These are phyloP conservation scores for Dendrobium chrysotoxum DNA, from an alignment of 106 monocot species.

Conservation along the genomic window DNA sequence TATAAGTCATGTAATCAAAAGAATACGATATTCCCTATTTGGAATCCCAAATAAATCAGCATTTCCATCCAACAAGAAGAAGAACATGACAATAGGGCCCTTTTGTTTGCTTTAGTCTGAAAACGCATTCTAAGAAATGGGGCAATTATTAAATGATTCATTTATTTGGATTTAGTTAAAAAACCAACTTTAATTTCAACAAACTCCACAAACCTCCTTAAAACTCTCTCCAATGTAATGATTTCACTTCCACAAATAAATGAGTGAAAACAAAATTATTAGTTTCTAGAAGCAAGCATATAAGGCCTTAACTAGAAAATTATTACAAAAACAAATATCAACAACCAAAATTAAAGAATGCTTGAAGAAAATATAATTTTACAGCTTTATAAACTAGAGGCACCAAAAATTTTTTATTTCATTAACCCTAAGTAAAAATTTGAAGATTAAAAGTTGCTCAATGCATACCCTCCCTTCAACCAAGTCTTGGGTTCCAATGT, in stretches of 20 bases:
- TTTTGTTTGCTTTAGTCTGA: background rate
- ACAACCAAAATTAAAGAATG: background rate
- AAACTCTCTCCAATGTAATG: background rate
- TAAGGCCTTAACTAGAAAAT: background rate
- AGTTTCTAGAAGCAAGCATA: background rate
- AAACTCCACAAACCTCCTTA: background rate
- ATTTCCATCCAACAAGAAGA: background rate
- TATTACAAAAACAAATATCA: background rate
- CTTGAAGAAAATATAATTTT: background rate
- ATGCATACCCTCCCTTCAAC: constrained; percentile 84
- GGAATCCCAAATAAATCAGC: background rate
- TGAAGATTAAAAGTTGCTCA: background rate
- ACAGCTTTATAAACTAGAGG: background rate
- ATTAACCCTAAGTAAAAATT: background rate
- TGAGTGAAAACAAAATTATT: background rate
- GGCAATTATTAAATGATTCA: background rate
- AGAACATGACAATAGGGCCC: background rate
- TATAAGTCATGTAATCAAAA: background rate
- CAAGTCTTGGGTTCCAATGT: constrained; percentile 77
- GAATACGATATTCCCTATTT: background rate
- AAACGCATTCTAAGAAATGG: background rate
- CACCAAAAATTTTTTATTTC: background rate
- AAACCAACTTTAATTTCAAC: background rate
- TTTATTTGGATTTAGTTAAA: background rate
- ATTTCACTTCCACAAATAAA: background rate